Evolutionary conservation across 2,329 filamentous ascomycete genomes (phyloP).

Genomic region (Colletotrichum siamense): DNA sequence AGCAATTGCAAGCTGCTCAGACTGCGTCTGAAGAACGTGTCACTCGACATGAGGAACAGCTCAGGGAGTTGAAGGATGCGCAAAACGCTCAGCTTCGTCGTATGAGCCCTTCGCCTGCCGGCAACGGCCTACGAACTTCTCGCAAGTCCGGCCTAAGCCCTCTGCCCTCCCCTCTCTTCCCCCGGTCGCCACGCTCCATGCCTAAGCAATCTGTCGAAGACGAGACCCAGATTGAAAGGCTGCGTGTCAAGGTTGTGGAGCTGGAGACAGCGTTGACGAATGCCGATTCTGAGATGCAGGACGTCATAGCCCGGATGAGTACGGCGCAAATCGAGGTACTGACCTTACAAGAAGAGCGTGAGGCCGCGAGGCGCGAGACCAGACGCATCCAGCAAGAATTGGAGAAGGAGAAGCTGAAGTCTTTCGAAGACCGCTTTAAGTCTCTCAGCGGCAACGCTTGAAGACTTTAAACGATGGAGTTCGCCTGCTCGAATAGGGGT

Average conservation of each 20-base stretch:
- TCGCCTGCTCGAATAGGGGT: conserved; percentile 1
- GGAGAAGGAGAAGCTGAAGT: conserved; percentile 65
- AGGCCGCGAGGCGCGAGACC: conserved; percentile 76
- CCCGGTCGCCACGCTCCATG: conserved; percentile 52
- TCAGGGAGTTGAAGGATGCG: conserved; percentile 75
- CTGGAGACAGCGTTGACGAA: conserved; percentile 74
- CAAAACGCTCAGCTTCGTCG: conserved; percentile 80
- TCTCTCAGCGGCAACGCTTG: conserved; percentile 32
- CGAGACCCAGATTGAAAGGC: conserved; percentile 73
- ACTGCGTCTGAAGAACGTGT: conserved; percentile 86
- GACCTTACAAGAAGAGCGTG: conserved; percentile 76
- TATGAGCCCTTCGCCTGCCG: conserved; percentile 56
- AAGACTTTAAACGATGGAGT: neutral
- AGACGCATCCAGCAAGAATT: conserved; percentile 72
- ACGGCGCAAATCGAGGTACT: conserved; percentile 82
- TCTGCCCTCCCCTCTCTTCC: conserved; percentile 36
- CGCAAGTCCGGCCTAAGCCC: conserved; percentile 41
- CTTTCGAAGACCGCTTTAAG: conserved; percentile 44
- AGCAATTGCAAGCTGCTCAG: conserved; percentile 82
- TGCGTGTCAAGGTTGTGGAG: conserved; percentile 81
- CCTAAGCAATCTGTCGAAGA: conserved; percentile 73
- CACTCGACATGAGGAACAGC: conserved; percentile 84
- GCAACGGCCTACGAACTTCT: conserved; percentile 33
- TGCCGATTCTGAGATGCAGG: conserved; percentile 78
- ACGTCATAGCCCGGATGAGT: conserved; percentile 82